Conservation (phyloP, 129 eudicot genomes). For the Chrysanthemum seticuspe region DNA sequence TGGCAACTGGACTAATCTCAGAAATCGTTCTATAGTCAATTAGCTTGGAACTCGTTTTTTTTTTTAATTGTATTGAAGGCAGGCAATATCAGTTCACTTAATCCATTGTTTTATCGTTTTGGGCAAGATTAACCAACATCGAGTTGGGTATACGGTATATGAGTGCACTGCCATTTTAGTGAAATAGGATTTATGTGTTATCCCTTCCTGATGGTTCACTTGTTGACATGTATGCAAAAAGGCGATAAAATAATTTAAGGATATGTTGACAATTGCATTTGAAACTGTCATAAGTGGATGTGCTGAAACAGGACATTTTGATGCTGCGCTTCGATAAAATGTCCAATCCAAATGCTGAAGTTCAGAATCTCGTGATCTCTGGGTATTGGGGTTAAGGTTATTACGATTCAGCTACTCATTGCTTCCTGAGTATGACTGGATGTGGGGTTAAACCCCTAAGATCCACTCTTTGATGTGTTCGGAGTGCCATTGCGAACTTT, state of each 20-base stretch:
- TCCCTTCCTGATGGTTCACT: slow-evolving; percentile 73
- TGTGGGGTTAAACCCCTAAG: slow-evolving; percentile 60
- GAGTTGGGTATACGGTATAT: slow-evolving; percentile 41
- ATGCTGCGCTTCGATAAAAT: slow-evolving; percentile 62
- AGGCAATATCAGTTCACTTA: slow-evolving; percentile 75
- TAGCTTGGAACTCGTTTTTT: slow-evolving; percentile 83
- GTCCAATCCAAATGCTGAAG: slow-evolving; percentile 61
- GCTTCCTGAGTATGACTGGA: slow-evolving; percentile 56
- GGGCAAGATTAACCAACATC: slow-evolving; percentile 50
- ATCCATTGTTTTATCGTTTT: slow-evolving; percentile 80
- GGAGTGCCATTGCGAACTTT: slow-evolving; percentile 74
- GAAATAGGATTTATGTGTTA: slow-evolving; percentile 57
- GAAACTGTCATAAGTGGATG: slow-evolving; percentile 66
- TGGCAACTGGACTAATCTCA: slow-evolving; percentile 54
- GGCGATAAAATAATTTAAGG: slow-evolving; percentile 53
- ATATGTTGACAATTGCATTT: slow-evolving; percentile 58
- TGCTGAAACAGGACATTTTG: slow-evolving; percentile 58
- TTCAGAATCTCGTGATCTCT: slow-evolving; percentile 91
- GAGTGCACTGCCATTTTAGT: slow-evolving; percentile 51
- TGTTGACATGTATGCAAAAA: slow-evolving; percentile 80
- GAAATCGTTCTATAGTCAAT: slow-evolving; percentile 44
- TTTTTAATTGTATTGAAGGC: slow-evolving; percentile 52
- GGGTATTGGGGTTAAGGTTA: slow-evolving; percentile 66
- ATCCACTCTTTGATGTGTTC: slow-evolving; percentile 78
- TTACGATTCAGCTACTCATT: slow-evolving; percentile 48